Conservation (phyloP, 345 rosid species). For the Eucalyptus cloeziana region DNA sequence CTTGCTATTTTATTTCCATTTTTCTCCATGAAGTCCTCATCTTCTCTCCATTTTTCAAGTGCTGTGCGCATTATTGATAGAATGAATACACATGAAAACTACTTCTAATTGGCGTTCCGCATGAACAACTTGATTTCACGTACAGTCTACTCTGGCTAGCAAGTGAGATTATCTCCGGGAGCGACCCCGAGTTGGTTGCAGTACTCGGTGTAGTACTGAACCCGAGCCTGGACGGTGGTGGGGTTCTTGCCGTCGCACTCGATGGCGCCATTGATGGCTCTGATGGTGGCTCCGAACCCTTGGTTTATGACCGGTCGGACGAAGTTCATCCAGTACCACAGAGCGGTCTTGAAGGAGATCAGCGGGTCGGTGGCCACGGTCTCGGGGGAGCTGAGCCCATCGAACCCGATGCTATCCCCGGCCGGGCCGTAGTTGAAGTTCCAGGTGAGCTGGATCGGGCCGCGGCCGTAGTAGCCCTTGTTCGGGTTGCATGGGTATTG, state of each 20-base stretch:
- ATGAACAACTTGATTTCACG: background rate
- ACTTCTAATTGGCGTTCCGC: background rate
- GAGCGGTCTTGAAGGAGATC: conserved; percentile 47
- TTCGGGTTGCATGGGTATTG: conserved; percentile 40
- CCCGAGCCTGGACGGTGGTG: conserved; percentile 22
- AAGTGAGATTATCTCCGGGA: conserved; percentile 42
- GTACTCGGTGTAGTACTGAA: conserved; percentile 34
- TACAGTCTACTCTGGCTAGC: conserved; percentile 4
- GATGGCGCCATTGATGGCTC: conserved; percentile 42
- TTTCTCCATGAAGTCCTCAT: background rate
- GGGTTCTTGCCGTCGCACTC: conserved; percentile 43
- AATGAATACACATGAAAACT: fast-evolving
- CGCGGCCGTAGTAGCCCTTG: conserved; percentile 52
- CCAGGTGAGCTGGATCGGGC: conserved; percentile 60
- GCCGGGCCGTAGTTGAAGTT: conserved; percentile 62
- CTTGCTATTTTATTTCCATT: background rate
- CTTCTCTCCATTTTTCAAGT: background rate
- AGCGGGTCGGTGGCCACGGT: conserved; percentile 40
- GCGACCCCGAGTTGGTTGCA: conserved; percentile 41
- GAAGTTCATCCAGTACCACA: conserved; percentile 61
- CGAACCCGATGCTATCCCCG: conserved; percentile 30
- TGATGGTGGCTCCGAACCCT: conserved; percentile 65
- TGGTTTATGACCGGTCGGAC: conserved; percentile 36
- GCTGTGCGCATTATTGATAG: background rate
- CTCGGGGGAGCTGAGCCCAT: conserved; percentile 49